A percentile compares a stretch with the other conserved stretches of the same genome.
phyloP scores from a whole-genome alignment of 768 basidiomycete species.

The Neoboletus subvelutipes region DNA sequence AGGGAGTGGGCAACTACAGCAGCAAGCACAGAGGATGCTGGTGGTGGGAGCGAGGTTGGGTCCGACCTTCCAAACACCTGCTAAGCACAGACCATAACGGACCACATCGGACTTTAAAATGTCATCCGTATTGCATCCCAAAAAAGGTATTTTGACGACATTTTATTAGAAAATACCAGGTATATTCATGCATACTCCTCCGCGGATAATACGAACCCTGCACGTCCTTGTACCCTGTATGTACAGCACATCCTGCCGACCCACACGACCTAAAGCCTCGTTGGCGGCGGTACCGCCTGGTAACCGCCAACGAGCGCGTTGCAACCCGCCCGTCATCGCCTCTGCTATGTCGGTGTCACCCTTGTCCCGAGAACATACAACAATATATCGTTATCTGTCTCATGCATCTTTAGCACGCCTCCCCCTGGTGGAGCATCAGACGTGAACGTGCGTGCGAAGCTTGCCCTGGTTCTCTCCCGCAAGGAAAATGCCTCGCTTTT shows the following conservation, averaged over 20 bases:
- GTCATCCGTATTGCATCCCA: constrained; percentile 18
- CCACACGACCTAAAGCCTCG: not conserved
- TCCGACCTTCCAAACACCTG: constrained; percentile 42
- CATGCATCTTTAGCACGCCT: constrained; percentile 12
- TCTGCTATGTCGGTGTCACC: not conserved
- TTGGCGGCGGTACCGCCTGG: not conserved
- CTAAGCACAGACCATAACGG: constrained; percentile 39
- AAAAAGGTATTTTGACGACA: constrained; percentile 11
- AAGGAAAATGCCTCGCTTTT: constrained; percentile 12
- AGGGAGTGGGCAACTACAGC: constrained; percentile 32
- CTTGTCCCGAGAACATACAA: not conserved
- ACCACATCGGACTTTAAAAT: constrained; percentile 36
- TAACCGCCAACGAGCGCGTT: not conserved
- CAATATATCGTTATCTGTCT: not conserved
- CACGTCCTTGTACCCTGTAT: not conserved
- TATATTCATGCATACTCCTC: constrained; percentile 5
- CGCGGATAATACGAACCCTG: constrained; percentile 6
- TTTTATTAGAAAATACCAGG: constrained; percentile 22
- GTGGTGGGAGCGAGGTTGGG: constrained; percentile 60
- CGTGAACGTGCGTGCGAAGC: constrained; percentile 30
- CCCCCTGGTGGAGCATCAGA: constrained; percentile 22
- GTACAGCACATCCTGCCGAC: not conserved
- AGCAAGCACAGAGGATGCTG: constrained; percentile 42
- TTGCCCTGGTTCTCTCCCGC: constrained; percentile 13
- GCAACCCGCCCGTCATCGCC: not conserved